A percentile compares a stretch with the other conserved stretches of the same genome.
Evolutionary conservation across 306 rosid genomes (phyloP).

Genomic region (Amphicarpaea edgeworthii): DNA sequence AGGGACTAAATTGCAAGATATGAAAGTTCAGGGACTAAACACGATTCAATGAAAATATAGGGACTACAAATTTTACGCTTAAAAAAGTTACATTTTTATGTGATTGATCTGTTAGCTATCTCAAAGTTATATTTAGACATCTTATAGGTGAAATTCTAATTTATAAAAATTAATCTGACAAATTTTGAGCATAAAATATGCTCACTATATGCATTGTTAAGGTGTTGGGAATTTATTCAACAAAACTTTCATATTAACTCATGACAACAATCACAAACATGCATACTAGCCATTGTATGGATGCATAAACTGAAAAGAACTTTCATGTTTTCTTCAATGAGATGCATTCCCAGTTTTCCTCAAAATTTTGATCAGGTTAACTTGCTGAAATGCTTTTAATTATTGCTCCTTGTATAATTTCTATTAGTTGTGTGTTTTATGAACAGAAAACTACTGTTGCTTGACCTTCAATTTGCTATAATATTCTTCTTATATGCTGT

Average conservation of each 20-base stretch:
- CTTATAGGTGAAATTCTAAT: not conserved
- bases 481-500: conserved; percentile 6
- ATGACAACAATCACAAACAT: not conserved
- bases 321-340: conserved; percentile 1
- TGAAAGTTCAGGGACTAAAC: too few relatives aligned
- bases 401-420: conserved; percentile 14
- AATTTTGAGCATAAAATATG: not conserved
- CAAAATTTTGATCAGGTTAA: conserved; percentile 10
- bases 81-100: not conserved
- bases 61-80: too few relatives aligned
- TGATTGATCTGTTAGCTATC: not conserved
- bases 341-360: conserved; percentile 11
- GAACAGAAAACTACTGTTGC: not conserved
- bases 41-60: too few relatives aligned
- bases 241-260: not conserved
- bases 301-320: conserved; percentile 9
- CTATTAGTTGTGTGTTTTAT: not conserved
- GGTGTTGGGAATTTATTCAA: not conserved
- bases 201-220: not conserved
- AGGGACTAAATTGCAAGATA: too few relatives aligned
- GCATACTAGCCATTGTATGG: not conserved
- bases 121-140: conserved; percentile 10
- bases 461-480: conserved; percentile 27
- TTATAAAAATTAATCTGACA: conserved; percentile 21
- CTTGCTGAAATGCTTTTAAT: conserved; percentile 21